Base-by-base conservation (phyloP, 108 stramenopile species). In the Nitzschia sp. region DNA sequence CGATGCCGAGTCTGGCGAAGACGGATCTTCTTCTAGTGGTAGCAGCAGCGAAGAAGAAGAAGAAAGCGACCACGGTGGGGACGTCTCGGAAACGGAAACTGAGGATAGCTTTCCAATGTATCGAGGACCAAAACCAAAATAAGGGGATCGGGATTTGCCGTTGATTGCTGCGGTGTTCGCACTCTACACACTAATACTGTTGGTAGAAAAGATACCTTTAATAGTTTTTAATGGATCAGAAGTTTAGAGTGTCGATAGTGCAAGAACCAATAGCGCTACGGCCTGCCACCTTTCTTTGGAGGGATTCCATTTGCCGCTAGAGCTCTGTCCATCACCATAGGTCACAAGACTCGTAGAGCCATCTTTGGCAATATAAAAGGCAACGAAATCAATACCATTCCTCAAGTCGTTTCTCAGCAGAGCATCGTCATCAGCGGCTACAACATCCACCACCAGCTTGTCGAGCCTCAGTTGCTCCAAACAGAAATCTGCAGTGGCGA, bases 101-200 rank as follows among this genome's bases (percentile, higher is more conserved):
- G 69, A 70, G 26, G 58, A 70, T 22, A 70, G 69, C 45, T 70
- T 70, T 52, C 68, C 68, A 0, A 32, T 68, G 29, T 41, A 62
- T 25, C 50, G 50, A 52, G 50, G 21, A 17, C 50, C n/a, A 17
- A 19, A 52, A 17, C 9, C 9, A 13, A 41, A 41, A 41, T 41
- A 13, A 41, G n/a, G n/a, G n/a, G 38, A 41, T 41, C 38, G 38
- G 38, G 9, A n/a, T n/a, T n/a, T n/a, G n/a, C n/a, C n/a, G n/a
- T n/a, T n/a, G n/a, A n/a, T n/a, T n/a, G n/a, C n/a, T n/a, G n/a
- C n/a, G n/a, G n/a, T n/a, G n/a, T n/a, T n/a, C n/a, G n/a, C n/a
- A n/a, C n/a, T n/a, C n/a, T n/a, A n/a, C n/a, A n/a, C n/a, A n/a
- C n/a, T n/a, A n/a, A n/a, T n/a, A n/a, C n/a, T n/a, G n/a, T n/a